phyloP scores from a whole-genome alignment of 257 asterid species.

The Solanum sitiens region DNA sequence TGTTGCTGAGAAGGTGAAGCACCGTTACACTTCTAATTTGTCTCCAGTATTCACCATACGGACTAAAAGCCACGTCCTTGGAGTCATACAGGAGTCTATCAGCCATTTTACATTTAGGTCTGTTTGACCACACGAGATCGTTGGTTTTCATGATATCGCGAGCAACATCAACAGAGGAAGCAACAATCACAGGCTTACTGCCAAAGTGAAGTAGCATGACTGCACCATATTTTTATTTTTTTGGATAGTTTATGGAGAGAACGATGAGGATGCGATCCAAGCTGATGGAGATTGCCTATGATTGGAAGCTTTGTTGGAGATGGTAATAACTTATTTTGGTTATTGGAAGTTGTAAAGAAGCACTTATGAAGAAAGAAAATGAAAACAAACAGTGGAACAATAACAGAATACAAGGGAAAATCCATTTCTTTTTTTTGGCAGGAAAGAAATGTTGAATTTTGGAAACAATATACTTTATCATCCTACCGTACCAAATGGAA shows the following conservation, averaged over 20 bases:
- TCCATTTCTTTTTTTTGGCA: not conserved
- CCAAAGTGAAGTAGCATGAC: constrained; percentile 48
- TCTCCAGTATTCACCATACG: constrained; percentile 29
- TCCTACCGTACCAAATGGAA: not conserved
- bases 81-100: not conserved
- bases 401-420: not conserved
- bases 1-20: constrained; percentile 8
- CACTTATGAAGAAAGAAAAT: constrained; percentile 4
- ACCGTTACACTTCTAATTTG: constrained; percentile 5
- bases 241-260: constrained; percentile 24
- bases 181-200: constrained; percentile 22
- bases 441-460: not conserved
- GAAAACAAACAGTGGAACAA: not conserved
- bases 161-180: constrained; percentile 44
- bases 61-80: not conserved
- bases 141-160: constrained; percentile 32
- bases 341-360: not conserved
- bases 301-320: constrained; percentile 46
- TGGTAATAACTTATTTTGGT: constrained; percentile 18
- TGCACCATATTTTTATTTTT: constrained; percentile 34
- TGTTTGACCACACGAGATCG: not conserved
- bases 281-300: constrained; percentile 47
- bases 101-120: not conserved
- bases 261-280: constrained; percentile 22
- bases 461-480: not conserved